These are phyloP conservation scores for Marchantia polymorpha DNA, from an alignment of 225 moss, liverwort and hornwort genomes.

Conservation along the genomic window DNA sequence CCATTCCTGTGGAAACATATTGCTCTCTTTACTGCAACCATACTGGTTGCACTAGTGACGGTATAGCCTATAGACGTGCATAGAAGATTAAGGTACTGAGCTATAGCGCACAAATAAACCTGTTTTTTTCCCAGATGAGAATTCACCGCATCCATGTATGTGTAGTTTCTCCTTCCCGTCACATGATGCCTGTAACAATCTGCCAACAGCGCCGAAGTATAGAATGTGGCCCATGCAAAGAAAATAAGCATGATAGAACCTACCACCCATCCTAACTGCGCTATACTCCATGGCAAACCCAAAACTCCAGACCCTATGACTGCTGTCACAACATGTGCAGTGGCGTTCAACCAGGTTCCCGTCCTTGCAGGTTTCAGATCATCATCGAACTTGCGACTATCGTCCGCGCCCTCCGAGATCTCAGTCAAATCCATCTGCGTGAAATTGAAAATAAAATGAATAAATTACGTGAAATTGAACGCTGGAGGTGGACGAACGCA, in stretches of 20 bases:
- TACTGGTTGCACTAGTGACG: conserved; percentile 62
- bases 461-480: conserved; percentile 11
- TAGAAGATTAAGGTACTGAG: conserved; percentile 68
- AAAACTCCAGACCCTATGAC: conserved; percentile 64
- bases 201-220: conserved; percentile 48
- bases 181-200: conserved; percentile 46
- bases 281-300: conserved; percentile 59
- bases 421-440: too few species aligned
- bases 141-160: conserved; percentile 58
- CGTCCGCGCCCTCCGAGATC: too few species aligned
- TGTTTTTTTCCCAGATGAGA: conserved; percentile 37
- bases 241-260: conserved; percentile 46
- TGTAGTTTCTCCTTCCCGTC: conserved; percentile 53
- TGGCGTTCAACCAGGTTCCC: conserved; percentile 50
- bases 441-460: too few species aligned
- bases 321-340: conserved; percentile 58
- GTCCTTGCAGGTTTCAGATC: conserved; percentile 1
- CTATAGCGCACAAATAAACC: conserved; percentile 54
- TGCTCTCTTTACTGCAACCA: conserved; percentile 71
- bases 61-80: conserved; percentile 77
- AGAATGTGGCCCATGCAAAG: conserved; percentile 51
- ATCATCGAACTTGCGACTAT: not conserved
- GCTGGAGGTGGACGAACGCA: not conserved
- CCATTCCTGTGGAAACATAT: conserved; percentile 60
- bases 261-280: conserved; percentile 61